Percentiles rank a stretch among this genome's conserved stretches.
Conservation (phyloP, 83 land plant genomes). For the Diphasiastrum complanatum region DNA sequence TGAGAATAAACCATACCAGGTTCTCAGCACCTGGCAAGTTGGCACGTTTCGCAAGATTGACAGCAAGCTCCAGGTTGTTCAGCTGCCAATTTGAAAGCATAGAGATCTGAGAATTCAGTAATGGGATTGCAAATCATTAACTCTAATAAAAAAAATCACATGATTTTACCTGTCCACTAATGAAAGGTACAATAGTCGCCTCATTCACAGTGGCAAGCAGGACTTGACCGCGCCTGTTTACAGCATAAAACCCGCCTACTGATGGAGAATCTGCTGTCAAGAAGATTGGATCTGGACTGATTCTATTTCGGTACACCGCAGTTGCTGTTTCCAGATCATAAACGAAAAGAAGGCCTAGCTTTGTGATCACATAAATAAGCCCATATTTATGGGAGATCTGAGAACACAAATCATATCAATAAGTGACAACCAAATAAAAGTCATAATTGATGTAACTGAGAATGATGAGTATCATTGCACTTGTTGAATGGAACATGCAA, state of each 20-base stretch:
- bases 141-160: constrained; percentile 4
- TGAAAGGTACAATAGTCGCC: constrained; percentile 85
- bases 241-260: constrained; percentile 89
- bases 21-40: constrained; percentile 98
- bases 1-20: constrained; percentile 60
- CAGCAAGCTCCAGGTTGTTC: constrained; percentile 94
- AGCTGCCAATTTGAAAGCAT: constrained; percentile 37
- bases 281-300: constrained; percentile 96
- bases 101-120: background rate
- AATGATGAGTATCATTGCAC: background rate
- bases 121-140: background rate
- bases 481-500: background rate
- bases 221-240: constrained; percentile 93
- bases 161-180: constrained; percentile 70
- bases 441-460: background rate
- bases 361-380: constrained; percentile 89
- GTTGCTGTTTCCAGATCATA: constrained; percentile 94
- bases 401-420: constrained; percentile 3
- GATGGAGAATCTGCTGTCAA: constrained; percentile 81
- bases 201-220: constrained; percentile 97
- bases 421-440: constrained; percentile 1
- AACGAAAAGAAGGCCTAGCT: constrained; percentile 93
- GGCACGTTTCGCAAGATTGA: constrained; percentile 93
- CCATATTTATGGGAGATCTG: constrained; percentile 89
- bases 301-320: constrained; percentile 92